Percentiles rank a stretch among this genome's conserved stretches.
Evolutionary conservation across 441 rosid species (phyloP).

Genomic region (Adansonia rubrostipa): DNA sequence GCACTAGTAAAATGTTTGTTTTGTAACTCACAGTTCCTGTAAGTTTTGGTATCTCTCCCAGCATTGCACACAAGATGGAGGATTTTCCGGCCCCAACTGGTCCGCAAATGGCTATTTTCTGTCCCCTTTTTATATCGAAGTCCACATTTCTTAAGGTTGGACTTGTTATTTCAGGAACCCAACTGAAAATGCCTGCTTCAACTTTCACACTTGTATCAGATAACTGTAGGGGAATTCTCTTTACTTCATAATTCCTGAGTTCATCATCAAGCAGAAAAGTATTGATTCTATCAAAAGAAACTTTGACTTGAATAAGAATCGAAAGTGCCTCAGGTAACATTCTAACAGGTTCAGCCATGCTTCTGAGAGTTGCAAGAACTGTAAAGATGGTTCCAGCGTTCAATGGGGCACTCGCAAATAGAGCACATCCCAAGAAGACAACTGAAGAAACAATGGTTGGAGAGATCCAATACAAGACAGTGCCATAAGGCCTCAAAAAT

Average conservation of each 20-base stretch:
- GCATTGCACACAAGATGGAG: constrained; percentile 71
- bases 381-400: constrained; percentile 89
- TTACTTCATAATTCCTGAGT: constrained; percentile 47
- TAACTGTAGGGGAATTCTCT: constrained; percentile 29
- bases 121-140: constrained; percentile 52
- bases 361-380: constrained; percentile 73
- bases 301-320: constrained; percentile 73
- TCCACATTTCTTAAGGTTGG: constrained; percentile 53
- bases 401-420: constrained; percentile 65
- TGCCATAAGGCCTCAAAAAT: constrained; percentile 55
- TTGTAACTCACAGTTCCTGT: constrained; percentile 75
- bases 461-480: constrained; percentile 72
- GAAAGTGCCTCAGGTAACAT: constrained; percentile 85
- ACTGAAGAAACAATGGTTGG: constrained; percentile 80
- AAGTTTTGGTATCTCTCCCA: constrained; percentile 77
- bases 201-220: constrained; percentile 46
- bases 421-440: constrained; percentile 67
- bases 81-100: constrained; percentile 92
- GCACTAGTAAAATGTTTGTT: constrained; percentile 21
- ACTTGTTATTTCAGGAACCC: constrained; percentile 59
- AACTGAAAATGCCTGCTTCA: constrained; percentile 68
- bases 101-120: constrained; percentile 83
- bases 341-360: constrained; percentile 79
- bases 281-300: constrained; percentile 76
- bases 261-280: constrained; percentile 71